Percentiles rank a stretch among this genome's conserved stretches.
These are phyloP conservation scores for Fraxinus albicans DNA, from an alignment of 305 asterid species.

Conservation along the genomic window DNA sequence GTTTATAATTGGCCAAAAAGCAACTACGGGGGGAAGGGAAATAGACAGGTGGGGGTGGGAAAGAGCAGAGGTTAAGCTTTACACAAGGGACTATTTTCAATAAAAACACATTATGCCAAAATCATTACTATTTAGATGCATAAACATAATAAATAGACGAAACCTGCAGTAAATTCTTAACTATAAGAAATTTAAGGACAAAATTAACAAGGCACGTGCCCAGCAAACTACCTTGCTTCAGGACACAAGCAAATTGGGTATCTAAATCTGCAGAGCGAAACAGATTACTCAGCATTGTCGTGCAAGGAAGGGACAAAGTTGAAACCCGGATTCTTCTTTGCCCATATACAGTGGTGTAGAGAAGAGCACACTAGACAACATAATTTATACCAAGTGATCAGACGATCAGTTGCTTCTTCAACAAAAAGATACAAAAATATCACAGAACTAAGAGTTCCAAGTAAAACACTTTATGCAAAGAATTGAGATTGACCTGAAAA, in stretches of 20 bases:
- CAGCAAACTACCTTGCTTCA: slow-evolving; percentile 47
- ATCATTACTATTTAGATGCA: not conserved
- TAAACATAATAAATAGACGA: not conserved
- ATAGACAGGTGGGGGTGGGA: not conserved
- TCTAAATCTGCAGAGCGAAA: slow-evolving; percentile 88
- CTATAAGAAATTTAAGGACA: not conserved
- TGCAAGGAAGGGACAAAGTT: slow-evolving; percentile 79
- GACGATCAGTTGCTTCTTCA: slow-evolving; percentile 2
- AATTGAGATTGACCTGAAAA: slow-evolving; percentile 62
- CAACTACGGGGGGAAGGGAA: not conserved
- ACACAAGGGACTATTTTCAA: not conserved
- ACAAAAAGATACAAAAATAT: not conserved
- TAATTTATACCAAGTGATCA: slow-evolving; percentile 27
- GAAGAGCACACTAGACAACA: slow-evolving; percentile 73
- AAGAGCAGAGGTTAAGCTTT: not conserved
- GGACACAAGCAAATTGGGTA: slow-evolving; percentile 74
- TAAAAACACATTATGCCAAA: not conserved
- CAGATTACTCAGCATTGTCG: slow-evolving; percentile 69
- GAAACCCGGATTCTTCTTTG: slow-evolving; percentile 93
- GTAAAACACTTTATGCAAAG: slow-evolving; percentile 4
- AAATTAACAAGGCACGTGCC: not conserved
- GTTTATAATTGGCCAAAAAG: not conserved
- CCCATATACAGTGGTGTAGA: slow-evolving; percentile 79
- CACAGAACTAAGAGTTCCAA: not conserved
- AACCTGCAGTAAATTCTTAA: not conserved